Evolutionary conservation across 2,329 filamentous ascomycete genomes (phyloP).

Genomic region (Botrytis pseudocinerea): DNA sequence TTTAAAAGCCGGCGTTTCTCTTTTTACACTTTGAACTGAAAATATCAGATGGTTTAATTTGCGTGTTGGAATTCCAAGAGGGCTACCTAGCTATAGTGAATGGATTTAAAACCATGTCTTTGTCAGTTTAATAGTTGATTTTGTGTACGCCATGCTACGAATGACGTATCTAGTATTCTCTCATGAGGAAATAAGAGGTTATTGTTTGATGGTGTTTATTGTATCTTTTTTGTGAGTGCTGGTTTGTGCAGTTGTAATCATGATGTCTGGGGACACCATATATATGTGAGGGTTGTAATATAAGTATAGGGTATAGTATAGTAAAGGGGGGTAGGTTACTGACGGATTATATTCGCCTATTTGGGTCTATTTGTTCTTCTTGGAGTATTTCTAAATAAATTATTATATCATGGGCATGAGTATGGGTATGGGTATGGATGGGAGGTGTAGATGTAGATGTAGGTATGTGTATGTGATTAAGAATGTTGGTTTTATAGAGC

Average conservation of each 20-base stretch:
- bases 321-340: too few species aligned
- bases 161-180: not conserved
- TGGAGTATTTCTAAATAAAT: too few species aligned
- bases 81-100: not conserved
- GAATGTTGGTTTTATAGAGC: too few species aligned
- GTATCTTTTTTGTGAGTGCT: not conserved
- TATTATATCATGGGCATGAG: too few species aligned
- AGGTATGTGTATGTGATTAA: too few species aligned
- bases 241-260: not conserved
- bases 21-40: slow-evolving; percentile 1
- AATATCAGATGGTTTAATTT: not conserved
- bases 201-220: not conserved
- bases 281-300: too few species aligned
- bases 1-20: slow-evolving; percentile 6
- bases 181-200: not conserved
- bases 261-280: too few species aligned
- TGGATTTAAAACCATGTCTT: not conserved
- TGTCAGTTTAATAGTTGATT: not conserved
- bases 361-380: too few species aligned
- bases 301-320: too few species aligned
- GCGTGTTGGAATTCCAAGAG: not conserved
- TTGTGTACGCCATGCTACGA: not conserved
- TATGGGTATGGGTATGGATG: too few species aligned
- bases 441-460: too few species aligned
- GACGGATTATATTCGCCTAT: too few species aligned